Evolutionary conservation across 371 early-diverging fungal genomes (phyloP), one percentile per base, ranked within the genome.

Genomic region (Basidiobolus heterosporus): DNA sequence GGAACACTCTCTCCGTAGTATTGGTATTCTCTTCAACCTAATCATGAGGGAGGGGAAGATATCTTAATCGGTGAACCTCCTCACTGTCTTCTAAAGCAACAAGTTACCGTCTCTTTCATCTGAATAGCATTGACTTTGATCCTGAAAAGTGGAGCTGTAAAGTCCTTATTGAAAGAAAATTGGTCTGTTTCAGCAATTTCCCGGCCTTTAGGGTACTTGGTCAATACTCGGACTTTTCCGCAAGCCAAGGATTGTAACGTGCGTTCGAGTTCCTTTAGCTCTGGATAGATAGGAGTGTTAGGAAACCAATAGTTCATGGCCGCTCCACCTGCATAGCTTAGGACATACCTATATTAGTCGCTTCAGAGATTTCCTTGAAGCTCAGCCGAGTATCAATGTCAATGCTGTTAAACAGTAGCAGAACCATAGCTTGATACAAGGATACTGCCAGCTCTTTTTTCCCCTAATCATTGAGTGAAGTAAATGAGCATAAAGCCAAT

Each of bases 231-330:
- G 38, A 74, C 60, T 52, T 85, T 82, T 21, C 85, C 87, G 49
- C 82, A 81, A 1, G 85, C 75, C 52, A 96, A 60, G 13, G 92
- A 85, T 54, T 85, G 85, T 22, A 94, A 58, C 1, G 82, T 80
- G 21, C 86, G 76, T 19, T 56, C 59, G 9, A 96, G 67, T 53
- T 91, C 92, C 36, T 67, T 58, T 41, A 67, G 62, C 41, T 89
- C 89, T 67, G 65, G 45, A 38, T 30, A 7, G 5, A 24, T 15
- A 3, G 13, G 8, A 16, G 42, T 2, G 4, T 2, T 22, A 23
- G 42, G 38, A 24, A 36, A 14, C 42, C 9, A 18, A 38, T 20
- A n/a, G 4, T 17, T 24, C 36, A 18, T 16, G 18, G 22, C 30
- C 21, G 20, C 11, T 11, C 9, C 4, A 16, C 11, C 13, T n/a